Conservation (phyloP, 805 yeast genomes). For the Saturnispora saitoi region DNA sequence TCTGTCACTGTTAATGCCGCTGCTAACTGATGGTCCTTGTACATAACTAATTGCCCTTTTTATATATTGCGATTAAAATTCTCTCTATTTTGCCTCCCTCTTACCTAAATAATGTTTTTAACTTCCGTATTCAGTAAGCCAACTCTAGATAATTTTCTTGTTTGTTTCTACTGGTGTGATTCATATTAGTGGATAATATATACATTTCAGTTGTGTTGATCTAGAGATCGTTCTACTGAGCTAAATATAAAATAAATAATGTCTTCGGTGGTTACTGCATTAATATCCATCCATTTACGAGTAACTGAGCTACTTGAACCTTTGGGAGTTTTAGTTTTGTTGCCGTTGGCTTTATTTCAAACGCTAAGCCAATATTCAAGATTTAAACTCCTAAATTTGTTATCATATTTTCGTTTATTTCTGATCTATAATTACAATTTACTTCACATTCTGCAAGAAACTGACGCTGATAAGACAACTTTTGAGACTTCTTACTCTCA, state of each 20-base stretch:
- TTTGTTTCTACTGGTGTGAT: too few species aligned
- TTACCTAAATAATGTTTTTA: not conserved
- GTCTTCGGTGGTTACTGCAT: not conserved
- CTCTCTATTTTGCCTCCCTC: not conserved
- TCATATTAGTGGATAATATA: too few species aligned
- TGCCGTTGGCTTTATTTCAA: constrained; percentile 21
- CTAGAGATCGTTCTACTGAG: not conserved
- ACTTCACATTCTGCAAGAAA: constrained; percentile 19
- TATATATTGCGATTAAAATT: not conserved
- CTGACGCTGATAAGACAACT: constrained; percentile 17
- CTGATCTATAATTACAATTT: constrained; percentile 19
- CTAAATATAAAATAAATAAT: not conserved
- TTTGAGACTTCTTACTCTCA: constrained; percentile 18
- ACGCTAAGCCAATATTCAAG: constrained; percentile 18
- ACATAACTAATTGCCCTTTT: not conserved
- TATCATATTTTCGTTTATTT: constrained; percentile 16
- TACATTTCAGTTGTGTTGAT: too few species aligned
- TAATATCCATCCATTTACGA: not conserved
- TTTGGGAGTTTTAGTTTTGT: constrained; percentile 17
- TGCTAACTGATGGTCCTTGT: not conserved
- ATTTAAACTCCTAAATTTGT: constrained; percentile 13
- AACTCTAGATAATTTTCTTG: too few species aligned
- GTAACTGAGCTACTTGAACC: constrained; percentile 6
- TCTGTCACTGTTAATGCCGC: constrained; percentile 20
- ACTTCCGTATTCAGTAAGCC: not conserved